Evolutionary conservation across 192 early-diverging fungal genomes (phyloP).

Genomic region (Coemansia sp.): DNA sequence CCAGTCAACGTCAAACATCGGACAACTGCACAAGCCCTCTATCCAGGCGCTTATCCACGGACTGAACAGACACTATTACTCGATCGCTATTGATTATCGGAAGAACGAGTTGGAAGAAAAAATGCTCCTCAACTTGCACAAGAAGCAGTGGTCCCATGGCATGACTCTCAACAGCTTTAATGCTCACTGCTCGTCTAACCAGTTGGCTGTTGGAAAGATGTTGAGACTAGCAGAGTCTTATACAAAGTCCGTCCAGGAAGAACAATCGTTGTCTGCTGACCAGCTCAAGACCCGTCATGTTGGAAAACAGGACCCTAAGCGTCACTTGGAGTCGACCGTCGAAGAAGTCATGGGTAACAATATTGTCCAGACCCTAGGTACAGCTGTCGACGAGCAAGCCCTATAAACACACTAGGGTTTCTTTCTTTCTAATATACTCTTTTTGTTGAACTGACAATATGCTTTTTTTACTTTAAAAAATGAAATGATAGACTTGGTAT

Average conservation of each 20-base stretch:
- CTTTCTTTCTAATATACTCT: background rate
- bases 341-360: slow-evolving; percentile 93
- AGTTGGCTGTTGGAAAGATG: slow-evolving; percentile 88
- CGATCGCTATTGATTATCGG: slow-evolving; percentile 98
- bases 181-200: slow-evolving; percentile 81
- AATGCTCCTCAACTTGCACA: slow-evolving; percentile 98
- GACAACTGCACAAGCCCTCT: slow-evolving; percentile 95
- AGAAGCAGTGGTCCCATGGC: slow-evolving; percentile 99
- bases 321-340: slow-evolving; percentile 93
- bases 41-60: slow-evolving; percentile 99
- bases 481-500: slow-evolving; percentile 2
- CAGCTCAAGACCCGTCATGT: slow-evolving; percentile 98
- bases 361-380: slow-evolving; percentile 94
- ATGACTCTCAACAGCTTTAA: slow-evolving; percentile 82
- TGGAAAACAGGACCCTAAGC: slow-evolving; percentile 99
- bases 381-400: slow-evolving; percentile 81
- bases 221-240: slow-evolving; percentile 87
- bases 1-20: slow-evolving; percentile 98
- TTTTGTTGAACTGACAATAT: background rate
- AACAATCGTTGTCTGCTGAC: slow-evolving; percentile 88
- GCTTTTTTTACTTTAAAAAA: slow-evolving; percentile 4
- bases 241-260: slow-evolving; percentile 98
- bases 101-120: slow-evolving; percentile 99
- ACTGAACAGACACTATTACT: slow-evolving; percentile 98
- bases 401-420: slow-evolving; percentile 38